Evolutionary conservation across 306 rosid species (phyloP), one percentile per base, ranked within the genome.

Genomic region (Alnus glutinosa): DNA sequence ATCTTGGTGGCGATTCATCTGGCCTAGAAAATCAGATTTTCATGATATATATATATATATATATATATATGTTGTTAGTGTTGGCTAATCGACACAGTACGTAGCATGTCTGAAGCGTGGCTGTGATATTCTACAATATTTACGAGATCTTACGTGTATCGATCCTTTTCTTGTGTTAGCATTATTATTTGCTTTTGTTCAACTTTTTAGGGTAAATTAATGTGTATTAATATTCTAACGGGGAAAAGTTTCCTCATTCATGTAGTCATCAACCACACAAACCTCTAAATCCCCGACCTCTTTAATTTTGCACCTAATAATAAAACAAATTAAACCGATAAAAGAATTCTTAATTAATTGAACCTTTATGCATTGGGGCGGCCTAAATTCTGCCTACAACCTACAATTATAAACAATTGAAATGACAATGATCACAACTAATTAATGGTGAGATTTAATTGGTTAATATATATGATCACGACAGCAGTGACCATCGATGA

Each of bases 401-500:
- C 86, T 82, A 75, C 89, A 55, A 2, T 51, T 77, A 63, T 63
- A 74, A 74, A 83, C 87, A 50, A 86, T 70, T 77, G 81, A 84
- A 23, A 23, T 23, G 78, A 77, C 62, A 62, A 16, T 61, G 75
- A 82, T 81, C n/a, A 50, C 2, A 75, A 78, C 62, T 32, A 85
- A 62, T 42, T 5, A 4, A 34, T 34, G 2, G 2, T 34, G 1
- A 10, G 42, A 62, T 28, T 12, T 23, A 23, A 23, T 23, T 32
- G 42, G 61, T 58, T 11, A 49, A 50, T 39, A 42, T 42, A 6
- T 47, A 77, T 73, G 75, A 86, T 85, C 70, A 79, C 61, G 50
- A 71, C 67, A 63, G 63, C 39, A 28, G 71, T 70, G 9, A 37
- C 32, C 46, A 63, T 36, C 16, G 3, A 23, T 23, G 28, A 23